Conservation (phyloP, 805 yeast species). For the Candida methanosorbosa region DNA sequence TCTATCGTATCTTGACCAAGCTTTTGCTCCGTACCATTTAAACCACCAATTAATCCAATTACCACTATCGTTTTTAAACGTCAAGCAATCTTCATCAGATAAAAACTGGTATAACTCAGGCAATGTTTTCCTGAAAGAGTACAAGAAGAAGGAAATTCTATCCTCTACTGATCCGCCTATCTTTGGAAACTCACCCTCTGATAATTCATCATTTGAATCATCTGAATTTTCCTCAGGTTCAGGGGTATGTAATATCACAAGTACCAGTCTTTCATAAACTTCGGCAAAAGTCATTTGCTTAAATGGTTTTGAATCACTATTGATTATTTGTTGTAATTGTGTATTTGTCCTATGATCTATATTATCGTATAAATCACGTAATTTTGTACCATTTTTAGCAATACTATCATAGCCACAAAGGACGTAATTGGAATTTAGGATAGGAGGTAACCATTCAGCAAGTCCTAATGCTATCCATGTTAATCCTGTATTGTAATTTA, state of each 20-base stretch:
- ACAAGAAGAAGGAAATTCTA: conserved; percentile 58
- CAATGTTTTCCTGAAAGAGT: conserved; percentile 48
- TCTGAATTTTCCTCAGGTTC: conserved; percentile 28
- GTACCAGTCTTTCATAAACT: conserved; percentile 63
- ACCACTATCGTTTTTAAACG: conserved; percentile 54
- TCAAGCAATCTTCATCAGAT: conserved; percentile 70
- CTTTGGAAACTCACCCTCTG: conserved; percentile 10
- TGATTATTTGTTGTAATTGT: not conserved
- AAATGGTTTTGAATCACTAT: conserved; percentile 13
- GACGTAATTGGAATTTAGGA: conserved; percentile 43
- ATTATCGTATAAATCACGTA: conserved; percentile 23
- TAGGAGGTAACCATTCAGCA: conserved; percentile 83
- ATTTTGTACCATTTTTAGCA: conserved; percentile 27
- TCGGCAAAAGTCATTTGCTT: conserved; percentile 50
- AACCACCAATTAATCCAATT: conserved; percentile 96
- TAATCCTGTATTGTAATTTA: conserved; percentile 73
- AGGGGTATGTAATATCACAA: conserved; percentile 71
- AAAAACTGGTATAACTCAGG: conserved; percentile 75
- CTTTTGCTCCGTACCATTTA: conserved; percentile 82
- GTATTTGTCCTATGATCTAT: conserved; percentile 16
- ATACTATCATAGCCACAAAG: conserved; percentile 43
- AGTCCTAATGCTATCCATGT: conserved; percentile 84
- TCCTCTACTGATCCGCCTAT: conserved; percentile 58
- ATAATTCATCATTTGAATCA: conserved; percentile 4
- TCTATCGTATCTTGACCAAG: conserved; percentile 71